phyloP scores from a whole-genome alignment of 176 grass and related monocot species.

The Alopecurus myosuroides region DNA sequence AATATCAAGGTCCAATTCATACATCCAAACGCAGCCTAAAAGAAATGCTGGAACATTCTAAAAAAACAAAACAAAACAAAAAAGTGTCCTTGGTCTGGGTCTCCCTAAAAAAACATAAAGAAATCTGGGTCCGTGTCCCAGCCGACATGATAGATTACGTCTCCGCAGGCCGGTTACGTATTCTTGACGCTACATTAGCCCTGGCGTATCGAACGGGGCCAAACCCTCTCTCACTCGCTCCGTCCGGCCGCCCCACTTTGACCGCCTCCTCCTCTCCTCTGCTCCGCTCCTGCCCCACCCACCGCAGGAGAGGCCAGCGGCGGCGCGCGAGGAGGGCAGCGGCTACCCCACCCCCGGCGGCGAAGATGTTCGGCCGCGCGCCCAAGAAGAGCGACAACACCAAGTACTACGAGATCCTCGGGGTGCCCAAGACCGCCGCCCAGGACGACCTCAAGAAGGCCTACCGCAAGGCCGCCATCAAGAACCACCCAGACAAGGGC shows the following conservation, averaged over 20 bases:
- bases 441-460: conserved; percentile 99
- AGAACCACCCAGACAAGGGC: conserved; percentile 99
- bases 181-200: background rate
- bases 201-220: background rate
- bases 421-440: conserved; percentile 80
- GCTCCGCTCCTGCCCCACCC: conserved; percentile 24
- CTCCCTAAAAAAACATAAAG: background rate
- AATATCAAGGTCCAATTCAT: no score
- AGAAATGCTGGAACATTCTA: no score
- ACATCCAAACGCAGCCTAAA: no score
- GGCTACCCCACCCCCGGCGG: background rate
- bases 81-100: no score
- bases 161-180: conserved; percentile 7
- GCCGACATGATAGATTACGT: background rate
- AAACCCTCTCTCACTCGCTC: conserved; percentile 28
- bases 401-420: conserved; percentile 97
- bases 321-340: conserved; percentile 1
- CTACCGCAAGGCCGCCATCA: conserved; percentile 98
- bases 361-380: conserved; percentile 87
- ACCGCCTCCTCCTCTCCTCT: conserved; percentile 19
- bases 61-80: no score
- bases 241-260: conserved; percentile 34
- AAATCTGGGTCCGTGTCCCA: background rate
- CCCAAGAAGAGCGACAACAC: conserved; percentile 99
- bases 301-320: conserved; percentile 25